phyloP scores from a whole-genome alignment of 192 early-diverging fungal species.

The Coemansia sp. region DNA sequence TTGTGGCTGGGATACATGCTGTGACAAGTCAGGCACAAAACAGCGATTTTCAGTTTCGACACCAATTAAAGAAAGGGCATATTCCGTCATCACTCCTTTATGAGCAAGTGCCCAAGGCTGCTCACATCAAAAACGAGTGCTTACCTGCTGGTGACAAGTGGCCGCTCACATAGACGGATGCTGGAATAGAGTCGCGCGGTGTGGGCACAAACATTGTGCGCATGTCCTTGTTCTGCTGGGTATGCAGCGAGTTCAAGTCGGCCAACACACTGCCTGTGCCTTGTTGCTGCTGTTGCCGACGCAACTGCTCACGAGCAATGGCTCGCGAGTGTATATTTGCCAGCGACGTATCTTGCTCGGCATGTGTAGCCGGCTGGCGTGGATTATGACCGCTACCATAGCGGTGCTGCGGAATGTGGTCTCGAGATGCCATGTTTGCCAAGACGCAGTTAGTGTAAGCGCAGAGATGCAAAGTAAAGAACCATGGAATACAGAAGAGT shows the following conservation, averaged over 20 bases:
- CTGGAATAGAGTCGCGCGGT: constrained; percentile 33
- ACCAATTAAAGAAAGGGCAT: not conserved
- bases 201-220: constrained; percentile 32
- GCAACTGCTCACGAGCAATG: constrained; percentile 29
- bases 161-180: constrained; percentile 48
- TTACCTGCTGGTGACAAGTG: constrained; percentile 50
- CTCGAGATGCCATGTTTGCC: not conserved
- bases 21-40: not conserved
- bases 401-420: constrained; percentile 11
- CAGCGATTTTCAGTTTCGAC: not conserved
- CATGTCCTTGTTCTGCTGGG: constrained; percentile 24
- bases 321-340: constrained; percentile 35
- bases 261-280: constrained; percentile 26
- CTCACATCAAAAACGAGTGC: constrained; percentile 5
- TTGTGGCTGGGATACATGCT: not conserved
- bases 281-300: constrained; percentile 20
- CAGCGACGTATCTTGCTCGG: not conserved
- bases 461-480: constrained; percentile 5
- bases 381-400: constrained; percentile 12
- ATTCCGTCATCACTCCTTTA: not conserved
- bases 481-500: not conserved
- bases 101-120: not conserved
- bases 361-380: not conserved
- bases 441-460: too few relatives aligned
- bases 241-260: constrained; percentile 28